phyloP scores from a whole-genome alignment of 2,329 filamentous ascomycete genomes.

The Dactylellina sp. region DNA sequence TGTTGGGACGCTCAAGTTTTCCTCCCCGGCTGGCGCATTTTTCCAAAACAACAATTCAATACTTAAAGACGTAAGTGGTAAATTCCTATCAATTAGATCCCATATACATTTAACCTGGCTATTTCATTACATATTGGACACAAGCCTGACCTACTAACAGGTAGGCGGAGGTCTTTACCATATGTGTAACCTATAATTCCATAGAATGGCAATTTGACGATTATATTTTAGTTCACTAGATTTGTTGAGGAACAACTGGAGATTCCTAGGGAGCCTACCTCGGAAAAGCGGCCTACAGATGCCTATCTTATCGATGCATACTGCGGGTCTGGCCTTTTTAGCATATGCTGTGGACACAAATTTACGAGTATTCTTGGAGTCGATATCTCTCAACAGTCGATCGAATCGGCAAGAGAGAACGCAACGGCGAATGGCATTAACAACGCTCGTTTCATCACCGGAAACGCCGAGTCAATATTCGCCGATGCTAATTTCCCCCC shows the following conservation, averaged over 20 bases:
- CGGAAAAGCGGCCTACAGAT: conserved; percentile 67
- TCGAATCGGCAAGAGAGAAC: conserved; percentile 81
- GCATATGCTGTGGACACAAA: conserved; percentile 85
- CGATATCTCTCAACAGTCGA: conserved; percentile 84
- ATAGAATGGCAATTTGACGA: conserved; percentile 13
- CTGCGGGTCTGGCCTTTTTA: conserved; percentile 96
- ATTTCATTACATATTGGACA: no score
- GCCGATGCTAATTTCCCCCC: conserved; percentile 77
- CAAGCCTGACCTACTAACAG: no score
- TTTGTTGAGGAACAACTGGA: conserved; percentile 60
- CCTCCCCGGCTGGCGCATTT: conserved; percentile 91
- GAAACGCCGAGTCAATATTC: conserved; percentile 87
- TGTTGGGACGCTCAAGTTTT: conserved; percentile 84
- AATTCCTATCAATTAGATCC: not conserved
- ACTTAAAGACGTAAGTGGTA: conserved; percentile 70
- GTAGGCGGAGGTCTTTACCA: no score
- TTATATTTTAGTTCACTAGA: conserved; percentile 57
- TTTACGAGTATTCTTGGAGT: conserved; percentile 71
- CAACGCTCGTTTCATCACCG: conserved; percentile 85
- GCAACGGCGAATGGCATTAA: conserved; percentile 80
- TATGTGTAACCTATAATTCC: not conserved
- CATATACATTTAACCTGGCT: no score
- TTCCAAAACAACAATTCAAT: conserved; percentile 99
- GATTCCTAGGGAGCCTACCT: conserved; percentile 62
- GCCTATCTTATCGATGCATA: conserved; percentile 97